Base-by-base conservation (phyloP, 2,329 filamentous ascomycete species). In the Pseudocercospora fuligena region DNA sequence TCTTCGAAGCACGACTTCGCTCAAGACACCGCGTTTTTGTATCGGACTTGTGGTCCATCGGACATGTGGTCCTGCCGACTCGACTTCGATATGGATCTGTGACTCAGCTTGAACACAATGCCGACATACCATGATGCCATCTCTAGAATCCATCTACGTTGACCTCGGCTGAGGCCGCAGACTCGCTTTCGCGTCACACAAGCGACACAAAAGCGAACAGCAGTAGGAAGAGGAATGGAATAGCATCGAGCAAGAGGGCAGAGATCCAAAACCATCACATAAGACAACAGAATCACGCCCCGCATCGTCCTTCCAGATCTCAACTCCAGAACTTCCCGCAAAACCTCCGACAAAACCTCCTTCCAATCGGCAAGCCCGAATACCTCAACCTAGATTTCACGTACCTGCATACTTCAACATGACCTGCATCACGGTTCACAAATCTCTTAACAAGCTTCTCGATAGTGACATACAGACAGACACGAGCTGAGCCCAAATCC, bases 391-490 rank as follows among this genome's bases (percentile, higher is more conserved):
- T 54, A 29, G 51, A 29, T 12, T 54, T 29, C 14, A 31, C 25
- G 47, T 56, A 56, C 51, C 51, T 56, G 47, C 47, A 51, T 49
- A 49, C 46, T 21, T 25, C 12, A 21, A 21, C 46, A 49, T 33
- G 11, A 33, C 36, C 36, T 40, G 14, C 36, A 40, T n/a, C 33
- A 36, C 33, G 12, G 3, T 36, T 3, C 33, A 36, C 33, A 36
- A 36, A 36, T 12, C 46, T 19, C 46, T 19, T 7, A 49, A 25
- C 19, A 23, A 47, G 43, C n/a, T 47, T 19, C 7, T 21, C 43
- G 1, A 7, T 19, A 47, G 8, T n/a, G n/a, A n/a, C n/a, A 14
- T 14, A 49, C 46, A 49, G 16, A 49, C 46, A 21, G 19, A 49
- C 46, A 9, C 16, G 23, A 49, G 46, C 46, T 25, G 46, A 49